A percentile compares a stretch with the other conserved stretches of the same genome.
Conservation (phyloP, 768 basidiomycete genomes). For the Sarcomyxa edulis region DNA sequence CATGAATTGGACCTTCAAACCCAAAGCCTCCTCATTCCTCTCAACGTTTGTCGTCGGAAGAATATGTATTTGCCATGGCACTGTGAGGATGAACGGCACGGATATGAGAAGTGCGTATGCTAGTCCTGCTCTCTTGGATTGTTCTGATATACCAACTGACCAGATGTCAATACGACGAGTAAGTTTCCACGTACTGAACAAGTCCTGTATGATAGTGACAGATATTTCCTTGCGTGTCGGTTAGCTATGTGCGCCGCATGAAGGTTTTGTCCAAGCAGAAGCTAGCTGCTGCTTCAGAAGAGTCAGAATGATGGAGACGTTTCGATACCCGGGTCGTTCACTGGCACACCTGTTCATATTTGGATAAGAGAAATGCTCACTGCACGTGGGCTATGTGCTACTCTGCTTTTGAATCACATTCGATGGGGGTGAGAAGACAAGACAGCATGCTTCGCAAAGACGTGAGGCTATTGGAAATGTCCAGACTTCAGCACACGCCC, state of each 20-base stretch:
- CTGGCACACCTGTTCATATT: too few relatives aligned
- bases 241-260: constrained; percentile 85
- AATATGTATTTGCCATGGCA: constrained; percentile 86
- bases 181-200: constrained; percentile 28
- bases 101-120: constrained; percentile 72
- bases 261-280: constrained; percentile 76
- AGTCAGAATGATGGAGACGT: too few relatives aligned
- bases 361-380: too few relatives aligned
- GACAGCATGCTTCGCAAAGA: too few relatives aligned
- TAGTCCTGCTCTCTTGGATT: background rate
- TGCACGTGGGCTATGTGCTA: too few relatives aligned
- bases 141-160: background rate
- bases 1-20: constrained; percentile 1
- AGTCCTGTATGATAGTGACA: constrained; percentile 5
- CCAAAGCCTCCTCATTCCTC: constrained; percentile 75
- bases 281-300: constrained; percentile 29
- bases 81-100: constrained; percentile 83
- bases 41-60: constrained; percentile 82
- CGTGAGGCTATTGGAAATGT: too few relatives aligned
- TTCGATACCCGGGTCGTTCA: too few relatives aligned
- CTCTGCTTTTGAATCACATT: too few relatives aligned
- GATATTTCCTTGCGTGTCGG: constrained; percentile 2
- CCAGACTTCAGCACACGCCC: too few relatives aligned
- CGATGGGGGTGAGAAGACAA: too few relatives aligned
- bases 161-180: constrained; percentile 97